Conservation (phyloP, 75 land plant genomes). For the Cupressus sempervirens region DNA sequence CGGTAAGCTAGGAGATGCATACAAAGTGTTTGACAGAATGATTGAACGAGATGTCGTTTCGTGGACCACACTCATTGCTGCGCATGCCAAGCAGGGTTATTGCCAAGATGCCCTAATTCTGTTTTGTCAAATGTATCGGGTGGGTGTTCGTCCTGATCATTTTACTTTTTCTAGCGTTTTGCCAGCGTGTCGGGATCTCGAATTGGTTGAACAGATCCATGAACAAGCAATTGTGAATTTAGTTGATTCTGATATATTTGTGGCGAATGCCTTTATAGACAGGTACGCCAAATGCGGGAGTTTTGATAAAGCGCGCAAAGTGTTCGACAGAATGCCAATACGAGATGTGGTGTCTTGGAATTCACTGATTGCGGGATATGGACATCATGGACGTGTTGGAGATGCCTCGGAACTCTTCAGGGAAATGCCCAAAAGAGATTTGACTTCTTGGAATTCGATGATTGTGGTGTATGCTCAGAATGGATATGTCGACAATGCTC, state of each 20-base stretch:
- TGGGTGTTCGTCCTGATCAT: slow-evolving; percentile 38
- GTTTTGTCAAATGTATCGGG: slow-evolving; percentile 30
- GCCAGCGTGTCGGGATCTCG: slow-evolving; percentile 37
- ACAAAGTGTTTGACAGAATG: slow-evolving; percentile 49
- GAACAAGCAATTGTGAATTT: slow-evolving; percentile 24
- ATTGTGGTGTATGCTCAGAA: not conserved
- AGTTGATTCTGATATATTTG: slow-evolving; percentile 37
- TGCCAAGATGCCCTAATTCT: slow-evolving; percentile 33
- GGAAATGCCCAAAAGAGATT: slow-evolving; percentile 20
- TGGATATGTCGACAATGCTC: slow-evolving; percentile 24
- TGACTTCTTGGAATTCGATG: not conserved
- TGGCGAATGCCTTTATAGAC: slow-evolving; percentile 43
- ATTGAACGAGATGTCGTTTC: slow-evolving; percentile 38
- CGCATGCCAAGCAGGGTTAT: slow-evolving; percentile 50
- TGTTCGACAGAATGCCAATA: slow-evolving; percentile 39
- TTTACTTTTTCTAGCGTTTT: slow-evolving; percentile 50
- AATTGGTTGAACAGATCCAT: slow-evolving; percentile 32
- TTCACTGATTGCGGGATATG: slow-evolving; percentile 52
- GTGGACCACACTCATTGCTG: slow-evolving; percentile 66
- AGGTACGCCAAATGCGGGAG: slow-evolving; percentile 53
- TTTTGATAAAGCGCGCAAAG: slow-evolving; percentile 26
- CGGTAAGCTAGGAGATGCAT: slow-evolving; percentile 39
- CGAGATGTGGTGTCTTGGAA: slow-evolving; percentile 53
- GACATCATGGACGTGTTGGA: slow-evolving; percentile 28
- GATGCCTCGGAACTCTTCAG: slow-evolving; percentile 40